Base-by-base conservation (phyloP, 345 rosid species). In the Leavenworthia alabamica region DNA sequence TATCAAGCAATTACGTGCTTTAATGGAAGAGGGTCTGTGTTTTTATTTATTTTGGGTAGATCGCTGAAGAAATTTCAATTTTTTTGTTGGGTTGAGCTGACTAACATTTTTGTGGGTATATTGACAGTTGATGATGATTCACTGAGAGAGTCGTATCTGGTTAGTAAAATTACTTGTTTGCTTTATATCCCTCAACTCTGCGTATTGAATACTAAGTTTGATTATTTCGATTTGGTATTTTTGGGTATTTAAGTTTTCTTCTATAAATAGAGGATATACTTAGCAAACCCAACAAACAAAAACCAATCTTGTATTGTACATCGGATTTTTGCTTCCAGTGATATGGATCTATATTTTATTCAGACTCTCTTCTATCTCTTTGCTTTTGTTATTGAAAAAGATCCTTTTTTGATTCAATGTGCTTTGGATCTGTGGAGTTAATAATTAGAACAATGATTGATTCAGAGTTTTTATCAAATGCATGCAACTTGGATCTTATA, bases 121-220 rank as follows among this genome's bases (percentile, higher is more conserved):
- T 37, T 57, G 39, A 54, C 81, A 85, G 96, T 86, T 36, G 96
- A 89, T 36, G 96, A 89, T 67, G 93, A 83, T 61, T 37, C 84
- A 32, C 63, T 83, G 51, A 85, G 75, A 84, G 61, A 54, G 47
- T 78, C 88, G 56, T 93, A 77, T 73, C 73, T 82, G 96, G 99
- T 87, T 63, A 67, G 88, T 76, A 9, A 12, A 8, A 13, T 26
- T 72, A 26, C 33, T 37, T 15, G 26, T 67, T 77, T 73, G 70
- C 36, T 51, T 64, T 48, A 26, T 33, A 44, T 63, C 9, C 35
- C 48, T 28, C 16, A 45, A 23, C 15, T 50, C 45, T 58, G 43
- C 43, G 61, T 24, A 43, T 43, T 5, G 4, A 63, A 51, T 60
- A n/a, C 43, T 10, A 48, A 31, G 48, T 24, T 40, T 8, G 7